Base-by-base conservation (phyloP, 257 asterid genomes). In the Orobanche coerulescens region DNA sequence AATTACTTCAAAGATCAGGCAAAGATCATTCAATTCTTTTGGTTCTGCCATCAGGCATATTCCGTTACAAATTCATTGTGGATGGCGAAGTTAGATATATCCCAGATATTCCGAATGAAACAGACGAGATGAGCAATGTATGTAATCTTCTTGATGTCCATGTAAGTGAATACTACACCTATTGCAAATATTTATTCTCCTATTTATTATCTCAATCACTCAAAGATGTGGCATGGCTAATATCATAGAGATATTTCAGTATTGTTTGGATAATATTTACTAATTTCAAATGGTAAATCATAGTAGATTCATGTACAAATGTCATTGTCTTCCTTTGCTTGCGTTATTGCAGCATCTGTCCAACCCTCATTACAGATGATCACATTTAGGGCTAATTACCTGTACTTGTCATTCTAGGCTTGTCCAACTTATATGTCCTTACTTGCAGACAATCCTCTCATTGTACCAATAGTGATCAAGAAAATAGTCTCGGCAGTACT, bases 91-190 rank as follows among this genome's bases (percentile, higher is more conserved):
- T 69, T 65, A 85, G 79, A 73, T 71, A 76, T 74, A 81, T 78
- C 56, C 90, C 91, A 4, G 94, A 91, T 69, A 88, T 88, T 75
- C 96, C 96, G 6, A 68, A 54, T 64, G 95, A 83, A 63, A 78
- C 85, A 36, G 88, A 91, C 73, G 88, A 75, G 61, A 75, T 9
- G 53, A 95, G 93, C 50, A 62, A 51, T 13, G 68, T 66, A 22
- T 86, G 76, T 78, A 91, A 91, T 79, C 76, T 91, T 76, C 92
- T 91, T 20, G 95, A 88, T 80, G 92, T 91, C 68, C 78, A 75
- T 33, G 98, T 91, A 68, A 82, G 94, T 74, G 49, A 20, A 60
- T 72, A 14, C 62, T 64, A 61, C 47, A 51, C 34, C 25, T 51
- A 30, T 65, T 66, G 60, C 66, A 33, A 3, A 18, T 50, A n/a